These are phyloP conservation scores for Athelia sp. DNA, from an alignment of 1,284 basidiomycete genomes.

Conservation along the genomic window DNA sequence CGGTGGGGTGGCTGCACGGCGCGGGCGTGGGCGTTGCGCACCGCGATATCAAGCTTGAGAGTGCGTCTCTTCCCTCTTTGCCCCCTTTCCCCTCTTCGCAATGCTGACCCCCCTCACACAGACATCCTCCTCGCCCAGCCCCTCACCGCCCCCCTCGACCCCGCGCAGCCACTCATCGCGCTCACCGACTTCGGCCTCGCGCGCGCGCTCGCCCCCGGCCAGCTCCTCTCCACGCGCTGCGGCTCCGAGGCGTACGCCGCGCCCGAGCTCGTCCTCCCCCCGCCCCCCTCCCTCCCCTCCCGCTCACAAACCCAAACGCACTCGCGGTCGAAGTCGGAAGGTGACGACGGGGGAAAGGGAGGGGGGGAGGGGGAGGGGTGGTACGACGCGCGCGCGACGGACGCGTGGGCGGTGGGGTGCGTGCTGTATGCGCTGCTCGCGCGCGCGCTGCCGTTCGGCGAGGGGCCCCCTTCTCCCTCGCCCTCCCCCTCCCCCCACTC, in stretches of 20 bases:
- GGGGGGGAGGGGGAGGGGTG: too few species aligned
- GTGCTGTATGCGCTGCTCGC: constrained; percentile 76
- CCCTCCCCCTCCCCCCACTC: constrained; percentile 11
- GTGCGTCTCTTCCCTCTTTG: constrained; percentile 40
- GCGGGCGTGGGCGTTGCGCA: constrained; percentile 76
- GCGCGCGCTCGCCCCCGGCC: constrained; percentile 72
- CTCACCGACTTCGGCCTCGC: constrained; percentile 90
- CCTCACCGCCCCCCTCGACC: constrained; percentile 38
- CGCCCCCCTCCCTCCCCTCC: neutral
- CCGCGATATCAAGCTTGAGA: constrained; percentile 93
- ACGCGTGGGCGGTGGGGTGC: constrained; percentile 87
- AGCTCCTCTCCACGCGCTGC: constrained; percentile 78
- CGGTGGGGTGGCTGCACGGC: constrained; percentile 84
- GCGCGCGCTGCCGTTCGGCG: constrained; percentile 60
- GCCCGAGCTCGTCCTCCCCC: constrained; percentile 76
- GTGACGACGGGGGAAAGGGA: too few species aligned
- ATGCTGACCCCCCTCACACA: constrained; percentile 7
- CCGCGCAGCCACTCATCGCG: constrained; percentile 68
- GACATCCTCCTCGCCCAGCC: constrained; percentile 49
- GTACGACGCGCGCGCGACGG: constrained; percentile 86
- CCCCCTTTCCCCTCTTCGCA: constrained; percentile 2
- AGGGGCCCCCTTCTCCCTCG: constrained; percentile 22
- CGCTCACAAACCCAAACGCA: neutral
- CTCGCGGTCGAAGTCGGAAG: too few species aligned
- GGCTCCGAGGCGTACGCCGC: constrained; percentile 91